phyloP scores from a whole-genome alignment of 164 flowering plant genomes.

The Tetracentron sinense region DNA sequence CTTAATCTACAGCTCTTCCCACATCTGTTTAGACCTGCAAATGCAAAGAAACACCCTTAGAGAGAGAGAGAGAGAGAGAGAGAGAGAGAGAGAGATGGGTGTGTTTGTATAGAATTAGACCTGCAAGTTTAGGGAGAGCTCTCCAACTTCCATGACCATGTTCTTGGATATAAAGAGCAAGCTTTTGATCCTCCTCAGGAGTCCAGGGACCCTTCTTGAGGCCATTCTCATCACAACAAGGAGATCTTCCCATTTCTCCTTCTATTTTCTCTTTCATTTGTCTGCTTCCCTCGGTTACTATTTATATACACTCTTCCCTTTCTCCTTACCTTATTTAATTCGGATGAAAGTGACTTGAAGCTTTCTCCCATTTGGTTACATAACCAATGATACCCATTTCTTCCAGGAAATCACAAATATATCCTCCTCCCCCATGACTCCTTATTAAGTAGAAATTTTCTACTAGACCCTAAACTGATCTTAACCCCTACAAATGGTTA shows the following conservation, averaged over 20 bases:
- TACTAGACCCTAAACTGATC: too few relatives aligned
- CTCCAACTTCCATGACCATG: slow-evolving; percentile 71
- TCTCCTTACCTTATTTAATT: neutral
- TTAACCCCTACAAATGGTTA: too few relatives aligned
- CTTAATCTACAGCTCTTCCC: slow-evolving; percentile 65
- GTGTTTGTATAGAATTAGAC: slow-evolving; percentile 19
- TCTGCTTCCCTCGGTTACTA: neutral
- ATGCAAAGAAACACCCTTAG: too few relatives aligned
- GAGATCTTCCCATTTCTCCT: slow-evolving; percentile 57
- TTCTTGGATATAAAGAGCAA: slow-evolving; percentile 33
- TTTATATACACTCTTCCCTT: neutral
- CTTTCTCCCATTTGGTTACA: too few relatives aligned
- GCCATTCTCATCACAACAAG: slow-evolving; percentile 54
- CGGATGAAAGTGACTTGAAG: too few relatives aligned
- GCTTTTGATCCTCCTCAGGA: slow-evolving; percentile 60
- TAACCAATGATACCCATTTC: too few relatives aligned
- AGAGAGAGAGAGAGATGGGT: slow-evolving; percentile 8
- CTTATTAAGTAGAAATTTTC: too few relatives aligned
- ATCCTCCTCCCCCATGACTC: too few relatives aligned
- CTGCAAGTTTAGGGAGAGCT: slow-evolving; percentile 61
- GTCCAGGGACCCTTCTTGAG: slow-evolving; percentile 77
- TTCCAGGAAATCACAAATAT: too few relatives aligned
- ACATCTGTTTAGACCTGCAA: slow-evolving; percentile 55
- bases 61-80: too few relatives aligned
- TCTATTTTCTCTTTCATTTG: neutral